Evolutionary conservation across 164 flowering plant genomes (phyloP).

Genomic region (Paratinospora sagittata): DNA sequence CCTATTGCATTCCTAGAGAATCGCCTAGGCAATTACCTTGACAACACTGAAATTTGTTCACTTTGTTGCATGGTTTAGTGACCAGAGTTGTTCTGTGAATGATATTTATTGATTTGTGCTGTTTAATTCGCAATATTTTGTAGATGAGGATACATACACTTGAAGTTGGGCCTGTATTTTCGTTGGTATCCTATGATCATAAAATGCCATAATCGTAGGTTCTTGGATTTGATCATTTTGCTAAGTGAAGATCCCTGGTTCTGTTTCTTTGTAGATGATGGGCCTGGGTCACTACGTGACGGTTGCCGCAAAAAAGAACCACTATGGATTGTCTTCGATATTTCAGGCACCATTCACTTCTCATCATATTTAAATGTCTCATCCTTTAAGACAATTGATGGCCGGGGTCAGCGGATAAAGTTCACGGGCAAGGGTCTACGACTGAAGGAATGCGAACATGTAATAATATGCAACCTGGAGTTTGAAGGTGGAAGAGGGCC

Average conservation of each 20-base stretch:
- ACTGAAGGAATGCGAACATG: conserved; percentile 79
- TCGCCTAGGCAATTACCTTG: too few relatives aligned
- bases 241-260: not conserved
- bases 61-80: too few relatives aligned
- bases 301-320: conserved; percentile 74
- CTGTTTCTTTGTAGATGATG: conserved; percentile 52
- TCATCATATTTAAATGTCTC: conserved; percentile 60
- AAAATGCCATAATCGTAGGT: too few relatives aligned
- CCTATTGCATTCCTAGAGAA: too few relatives aligned
- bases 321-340: conserved; percentile 76
- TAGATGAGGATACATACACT: too few relatives aligned
- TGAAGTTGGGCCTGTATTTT: too few relatives aligned
- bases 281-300: conserved; percentile 76
- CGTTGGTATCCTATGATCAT: too few relatives aligned
- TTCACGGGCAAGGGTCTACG: conserved; percentile 70
- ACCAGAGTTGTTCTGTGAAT: too few relatives aligned
- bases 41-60: too few relatives aligned
- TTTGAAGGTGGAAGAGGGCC: conserved; percentile 84
- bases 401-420: conserved; percentile 75
- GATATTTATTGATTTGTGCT: too few relatives aligned
- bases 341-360: conserved; percentile 70
- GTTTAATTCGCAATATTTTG: too few relatives aligned
- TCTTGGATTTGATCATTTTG: too few relatives aligned
- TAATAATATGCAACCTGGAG: conserved; percentile 76
- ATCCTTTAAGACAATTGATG: conserved; percentile 83